Base-by-base conservation (phyloP, 805 yeast genomes). In the Scheffersomyces amazonensis region DNA sequence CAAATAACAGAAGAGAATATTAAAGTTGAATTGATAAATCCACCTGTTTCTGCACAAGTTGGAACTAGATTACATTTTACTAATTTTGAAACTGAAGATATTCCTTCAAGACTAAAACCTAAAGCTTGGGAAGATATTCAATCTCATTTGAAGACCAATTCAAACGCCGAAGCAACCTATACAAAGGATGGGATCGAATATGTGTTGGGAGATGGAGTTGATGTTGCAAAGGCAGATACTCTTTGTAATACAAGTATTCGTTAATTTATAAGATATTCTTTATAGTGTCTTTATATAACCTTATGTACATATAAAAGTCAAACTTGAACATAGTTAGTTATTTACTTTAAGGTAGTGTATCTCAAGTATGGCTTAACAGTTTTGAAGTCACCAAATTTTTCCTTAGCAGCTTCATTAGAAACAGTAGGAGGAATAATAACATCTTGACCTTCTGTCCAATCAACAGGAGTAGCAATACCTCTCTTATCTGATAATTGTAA, bases 391-490 rank as follows among this genome's bases (percentile, higher is more conserved):
- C 85, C 85, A 62, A 80, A 81, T 57, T 75, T 59, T 12, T 31
- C 68, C 58, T 71, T 71, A 29, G 87, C 87, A 47, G 71, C 80
- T 23, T 71, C 78, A 52, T 81, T 76, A 13, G 77, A 65, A 22
- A 81, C 79, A 25, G 76, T 66, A 36, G 87, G 87, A 37, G 83
- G 86, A 43, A 83, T 79, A 48, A 83, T 81, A 32, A 82, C 87
- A 60, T 83, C 87, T 44, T 81, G 79, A 44, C 87, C 88, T 30
- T 76, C 78, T 46, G 76, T 75, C 89, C 88, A 82, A 67, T 82
- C 78, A 40, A 78, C 75, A 39, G 89, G 88, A 19, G 88, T 82
- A 38, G 82, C 81, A 43, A 81, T 63, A 45, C 80, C 76, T 63
- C 75, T 62, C 50, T 69, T 64, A 54, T 81, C 88, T 43, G 81